Percentiles rank a stretch among this genome's conserved stretches.
phyloP scores from a whole-genome alignment of 805 yeast genomes.

The Yamadazyma olivae region DNA sequence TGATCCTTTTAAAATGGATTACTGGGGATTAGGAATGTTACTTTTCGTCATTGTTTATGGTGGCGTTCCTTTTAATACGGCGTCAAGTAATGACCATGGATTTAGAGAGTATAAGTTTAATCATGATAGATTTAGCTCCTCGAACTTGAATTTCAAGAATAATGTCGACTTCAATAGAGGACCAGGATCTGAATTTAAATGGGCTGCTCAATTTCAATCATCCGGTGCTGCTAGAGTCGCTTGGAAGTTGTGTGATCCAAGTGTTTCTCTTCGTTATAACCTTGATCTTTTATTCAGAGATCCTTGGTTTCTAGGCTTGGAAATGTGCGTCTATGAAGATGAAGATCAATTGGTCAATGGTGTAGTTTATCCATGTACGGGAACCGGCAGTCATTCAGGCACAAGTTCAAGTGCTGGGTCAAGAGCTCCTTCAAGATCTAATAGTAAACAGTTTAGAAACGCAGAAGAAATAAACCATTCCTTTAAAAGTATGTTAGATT shows the following conservation, averaged over 20 bases:
- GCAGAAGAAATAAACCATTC: constrained; percentile 7
- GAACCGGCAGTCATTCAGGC: constrained; percentile 21
- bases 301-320: constrained; percentile 60
- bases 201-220: constrained; percentile 59
- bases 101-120: constrained; percentile 55
- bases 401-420: constrained; percentile 27
- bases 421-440: constrained; percentile 30
- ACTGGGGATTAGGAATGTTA: constrained; percentile 71
- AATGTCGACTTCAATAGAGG: constrained; percentile 44
- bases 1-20: constrained; percentile 67
- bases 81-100: constrained; percentile 45
- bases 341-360: constrained; percentile 37
- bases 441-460: constrained; percentile 15
- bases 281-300: constrained; percentile 55
- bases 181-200: constrained; percentile 71
- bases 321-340: constrained; percentile 57
- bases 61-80: constrained; percentile 57
- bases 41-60: constrained; percentile 58
- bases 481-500: constrained; percentile 38
- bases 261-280: constrained; percentile 50
- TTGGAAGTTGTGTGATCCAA: constrained; percentile 73
- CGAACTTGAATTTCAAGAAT: constrained; percentile 49
- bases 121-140: constrained; percentile 38
- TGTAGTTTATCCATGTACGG: constrained; percentile 9
- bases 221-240: constrained; percentile 65